These are phyloP conservation scores for Glonium stellatum DNA, from an alignment of 495 filamentous ascomycete species.

Conservation along the genomic window DNA sequence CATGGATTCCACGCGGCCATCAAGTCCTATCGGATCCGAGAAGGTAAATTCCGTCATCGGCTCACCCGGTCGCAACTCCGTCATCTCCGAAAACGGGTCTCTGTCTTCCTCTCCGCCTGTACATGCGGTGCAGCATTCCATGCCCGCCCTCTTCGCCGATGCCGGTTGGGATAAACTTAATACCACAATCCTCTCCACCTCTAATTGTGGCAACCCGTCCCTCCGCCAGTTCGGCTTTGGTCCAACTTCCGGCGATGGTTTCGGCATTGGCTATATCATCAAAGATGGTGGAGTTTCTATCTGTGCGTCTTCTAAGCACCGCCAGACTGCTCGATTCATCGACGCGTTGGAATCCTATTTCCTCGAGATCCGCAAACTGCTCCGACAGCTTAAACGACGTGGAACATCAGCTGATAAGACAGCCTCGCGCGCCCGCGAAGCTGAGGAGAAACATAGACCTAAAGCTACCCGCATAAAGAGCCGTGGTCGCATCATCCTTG, in stretches of 20 bases:
- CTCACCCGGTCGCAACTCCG: constrained; percentile 50
- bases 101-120: constrained; percentile 29
- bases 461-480: constrained; percentile 44
- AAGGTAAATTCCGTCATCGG: constrained; percentile 39
- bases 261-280: constrained; percentile 98
- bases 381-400: constrained; percentile 58
- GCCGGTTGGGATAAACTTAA: constrained; percentile 90
- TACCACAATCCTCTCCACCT: constrained; percentile 88
- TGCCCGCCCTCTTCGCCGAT: constrained; percentile 81
- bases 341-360: constrained; percentile 86
- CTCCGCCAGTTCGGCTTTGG: constrained; percentile 95
- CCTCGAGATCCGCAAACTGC: constrained; percentile 76
- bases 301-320: constrained; percentile 84
- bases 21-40: constrained; percentile 20
- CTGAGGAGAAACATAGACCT: constrained; percentile 45
- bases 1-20: constrained; percentile 35
- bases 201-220: constrained; percentile 98
- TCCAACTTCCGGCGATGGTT: constrained; percentile 87
- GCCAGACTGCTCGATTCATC: constrained; percentile 84
- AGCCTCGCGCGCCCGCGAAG: constrained; percentile 60
- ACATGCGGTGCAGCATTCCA: constrained; percentile 38
- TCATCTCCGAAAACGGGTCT: constrained; percentile 42
- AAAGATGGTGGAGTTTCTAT: constrained; percentile 91
- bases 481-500: constrained; percentile 48
- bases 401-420: constrained; percentile 44